Conservation (phyloP, 2,329 filamentous ascomycete species). For the Penicillium psychrosexuale region DNA sequence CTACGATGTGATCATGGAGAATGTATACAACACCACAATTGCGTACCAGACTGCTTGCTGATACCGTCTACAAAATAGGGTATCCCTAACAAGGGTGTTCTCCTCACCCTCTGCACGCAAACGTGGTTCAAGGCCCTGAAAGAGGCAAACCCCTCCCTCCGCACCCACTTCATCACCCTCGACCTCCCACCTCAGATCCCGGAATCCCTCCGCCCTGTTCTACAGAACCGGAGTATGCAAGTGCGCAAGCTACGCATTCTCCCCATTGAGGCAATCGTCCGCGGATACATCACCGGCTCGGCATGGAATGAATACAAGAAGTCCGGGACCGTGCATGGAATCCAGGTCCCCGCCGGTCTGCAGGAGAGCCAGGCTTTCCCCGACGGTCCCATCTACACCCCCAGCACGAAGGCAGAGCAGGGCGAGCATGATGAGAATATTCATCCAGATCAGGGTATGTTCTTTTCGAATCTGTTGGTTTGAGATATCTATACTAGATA, state of each 20-base stretch:
- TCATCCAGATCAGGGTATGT: slow-evolving; percentile 60
- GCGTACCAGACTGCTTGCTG: slow-evolving; percentile 14
- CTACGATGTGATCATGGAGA: slow-evolving; percentile 87
- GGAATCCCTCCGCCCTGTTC: slow-evolving; percentile 48
- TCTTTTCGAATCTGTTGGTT: background rate
- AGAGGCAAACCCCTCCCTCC: slow-evolving; percentile 54
- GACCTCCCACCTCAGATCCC: slow-evolving; percentile 53
- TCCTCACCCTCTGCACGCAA: slow-evolving; percentile 64
- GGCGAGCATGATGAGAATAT: slow-evolving; percentile 87
- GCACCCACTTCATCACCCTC: slow-evolving; percentile 62
- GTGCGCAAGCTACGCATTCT: slow-evolving; percentile 72
- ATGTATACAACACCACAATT: slow-evolving; percentile 50
- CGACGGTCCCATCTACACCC: slow-evolving; percentile 69
- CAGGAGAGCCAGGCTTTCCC: slow-evolving; percentile 66
- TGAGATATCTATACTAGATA: background rate
- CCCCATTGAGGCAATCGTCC: slow-evolving; percentile 79
- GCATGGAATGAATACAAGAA: slow-evolving; percentile 77
- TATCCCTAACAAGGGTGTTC: slow-evolving; percentile 63
- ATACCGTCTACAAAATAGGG: slow-evolving; percentile 47
- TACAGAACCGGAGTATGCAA: slow-evolving; percentile 70
- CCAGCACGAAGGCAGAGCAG: slow-evolving; percentile 77
- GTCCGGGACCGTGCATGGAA: slow-evolving; percentile 75
- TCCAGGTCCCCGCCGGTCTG: slow-evolving; percentile 65
- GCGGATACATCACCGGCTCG: slow-evolving; percentile 83
- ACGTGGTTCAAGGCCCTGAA: slow-evolving; percentile 66